Base-by-base conservation (phyloP, 140 eudicot genomes). In the Senecio squalidus region DNA sequence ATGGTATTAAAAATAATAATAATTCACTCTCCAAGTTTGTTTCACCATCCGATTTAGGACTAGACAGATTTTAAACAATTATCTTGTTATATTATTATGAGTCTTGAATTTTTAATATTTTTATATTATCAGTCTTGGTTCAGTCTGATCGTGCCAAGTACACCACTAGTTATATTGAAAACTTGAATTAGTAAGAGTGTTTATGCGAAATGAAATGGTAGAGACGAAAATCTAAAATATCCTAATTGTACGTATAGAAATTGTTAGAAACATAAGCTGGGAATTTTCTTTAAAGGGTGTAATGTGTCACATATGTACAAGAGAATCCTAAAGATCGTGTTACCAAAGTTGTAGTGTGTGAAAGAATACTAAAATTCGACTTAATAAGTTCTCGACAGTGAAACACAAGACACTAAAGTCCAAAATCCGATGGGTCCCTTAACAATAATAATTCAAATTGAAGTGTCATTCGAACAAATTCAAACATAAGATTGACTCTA, bases 341-440 rank as follows among this genome's bases (percentile, higher is more conserved):
- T 23, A 64, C 39, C 7, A 65, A 64, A 53, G 41, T 13, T 39
- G 30, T 52, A 18, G 25, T 17, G 16, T 48, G 24, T 27, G 29
- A 38, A 51, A 38, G 62, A 65, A 52, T 65, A 53, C n/a, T 25
- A 10, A 53, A 53, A 39, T 20, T 53, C 39, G 71, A 66, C 14
- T 7, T 14, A 20, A 53, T 27, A 53, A 11, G 26, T 39, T 52
- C 33, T 53, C 24, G 4, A 24, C 4, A 52, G 16, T 64, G 41
- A 64, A 50, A 64, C 40, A 36, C 13, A 0, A 22, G 10, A 63
- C 26, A 22, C 38, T 51, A 64, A 34, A 64, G 25, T 44, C 30
- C 67, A 34, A 64, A 63, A 48, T 50, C 40, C 27, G 16, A 22
- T 36, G 27, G 29, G n/a, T 50, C 34, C 24, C 38, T 53, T 36